Evolutionary conservation across 2,329 filamentous ascomycete genomes (phyloP), one percentile per base, ranked within the genome.

Genomic region (Fusarium camptoceras): DNA sequence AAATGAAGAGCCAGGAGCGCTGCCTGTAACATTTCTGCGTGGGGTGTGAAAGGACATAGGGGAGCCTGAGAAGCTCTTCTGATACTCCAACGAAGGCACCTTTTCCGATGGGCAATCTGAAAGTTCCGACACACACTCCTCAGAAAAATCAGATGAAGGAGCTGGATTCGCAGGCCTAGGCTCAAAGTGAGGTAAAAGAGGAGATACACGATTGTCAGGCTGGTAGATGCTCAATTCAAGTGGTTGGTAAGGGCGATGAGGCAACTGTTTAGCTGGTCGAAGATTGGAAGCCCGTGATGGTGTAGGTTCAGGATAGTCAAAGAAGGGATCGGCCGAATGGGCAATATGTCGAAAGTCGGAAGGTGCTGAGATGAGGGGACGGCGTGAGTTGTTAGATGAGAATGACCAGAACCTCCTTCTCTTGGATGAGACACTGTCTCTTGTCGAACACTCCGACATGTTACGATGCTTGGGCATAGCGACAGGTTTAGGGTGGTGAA

Each of bases 301-400:
- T 12, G 71, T 71, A 24, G 70, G 64, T 28, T 68, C 64, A 18
- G 72, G 59, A 47, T 55, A 47, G 16, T 70, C 70, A 25, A 79
- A 76, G 54, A 81, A 79, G 49, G 82, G 80, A 59, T 80, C 80
- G n/a, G 83, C 79, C 48, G 81, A 82, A 20, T 84, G 85, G 57
- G 85, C 79, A 50, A 90, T 71, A 79, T 90, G 88, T 48, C 85
- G 85, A 73, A 91, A 91, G 76, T 90, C 82, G 49, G 84, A 84
- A 6, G 88, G 88, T 22, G 82, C 82, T 43, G 88, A 89, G 73
- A 91, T 90, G 64, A 82, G 81, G 76, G 85, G 85, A 77, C 85
- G 82, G 78, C 84, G 86, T 74, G 84, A 79, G 34, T 39, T 56
- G 44, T 82, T 79, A 55, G 81, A 78, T 56, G 81, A 78, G 63